Percentiles rank a stretch among this genome's conserved stretches.
Conservation (phyloP, 768 basidiomycete species). For the Saitozyma sp. region DNA sequence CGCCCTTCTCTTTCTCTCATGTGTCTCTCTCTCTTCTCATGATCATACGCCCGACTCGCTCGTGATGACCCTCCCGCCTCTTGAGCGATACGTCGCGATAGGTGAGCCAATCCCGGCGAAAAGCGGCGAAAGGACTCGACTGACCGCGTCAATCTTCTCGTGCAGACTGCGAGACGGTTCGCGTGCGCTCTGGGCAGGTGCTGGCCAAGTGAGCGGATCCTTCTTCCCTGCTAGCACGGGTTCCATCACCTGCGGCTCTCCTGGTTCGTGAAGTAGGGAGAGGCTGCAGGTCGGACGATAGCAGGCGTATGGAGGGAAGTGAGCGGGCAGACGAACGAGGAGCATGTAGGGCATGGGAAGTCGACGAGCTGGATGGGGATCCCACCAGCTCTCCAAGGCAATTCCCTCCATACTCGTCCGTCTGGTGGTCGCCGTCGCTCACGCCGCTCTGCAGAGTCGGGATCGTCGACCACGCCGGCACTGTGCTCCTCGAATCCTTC, state of each 20-base stretch:
- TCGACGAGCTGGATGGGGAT: too few relatives aligned
- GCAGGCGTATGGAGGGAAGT: not conserved
- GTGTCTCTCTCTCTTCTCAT: not conserved
- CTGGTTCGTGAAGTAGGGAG: not conserved
- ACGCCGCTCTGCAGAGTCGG: conserved; percentile 58
- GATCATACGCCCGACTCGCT: not conserved
- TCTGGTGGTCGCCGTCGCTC: too few relatives aligned
- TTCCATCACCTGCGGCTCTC: too few relatives aligned
- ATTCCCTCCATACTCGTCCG: too few relatives aligned
- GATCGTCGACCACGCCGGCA: conserved; percentile 81
- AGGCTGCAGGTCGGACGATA: not conserved
- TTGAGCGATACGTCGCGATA: conserved; percentile 35
- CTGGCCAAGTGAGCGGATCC: conserved; percentile 30
- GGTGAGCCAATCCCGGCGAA: conserved; percentile 14
- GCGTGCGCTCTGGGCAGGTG: conserved; percentile 19
- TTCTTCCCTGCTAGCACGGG: not conserved
- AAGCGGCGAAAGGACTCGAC: not conserved
- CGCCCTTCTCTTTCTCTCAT: not conserved
- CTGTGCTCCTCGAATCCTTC: conserved; percentile 71
- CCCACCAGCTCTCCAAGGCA: too few relatives aligned
- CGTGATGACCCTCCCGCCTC: conserved; percentile 9
- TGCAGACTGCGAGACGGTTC: conserved; percentile 41
- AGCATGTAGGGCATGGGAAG: too few relatives aligned
- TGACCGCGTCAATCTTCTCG: too few relatives aligned
- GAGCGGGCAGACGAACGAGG: too few relatives aligned